These are phyloP conservation scores for Waltergamsia citrina DNA, from an alignment of 2,329 filamentous ascomycete species.

Conservation along the genomic window DNA sequence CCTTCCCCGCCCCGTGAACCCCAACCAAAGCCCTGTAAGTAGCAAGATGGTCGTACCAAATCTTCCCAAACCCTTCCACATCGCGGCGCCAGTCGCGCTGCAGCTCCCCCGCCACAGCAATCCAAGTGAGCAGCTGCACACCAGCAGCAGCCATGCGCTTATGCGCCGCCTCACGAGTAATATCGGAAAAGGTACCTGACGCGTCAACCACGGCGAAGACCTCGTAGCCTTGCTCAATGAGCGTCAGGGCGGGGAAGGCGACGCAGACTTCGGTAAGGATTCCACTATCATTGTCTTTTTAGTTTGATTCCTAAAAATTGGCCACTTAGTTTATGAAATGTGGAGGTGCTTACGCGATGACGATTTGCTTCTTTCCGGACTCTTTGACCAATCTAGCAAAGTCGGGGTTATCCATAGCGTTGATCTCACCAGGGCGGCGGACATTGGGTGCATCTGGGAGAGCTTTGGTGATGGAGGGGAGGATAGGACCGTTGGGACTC, in stretches of 20 bases:
- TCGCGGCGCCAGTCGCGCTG: slow-evolving; percentile 47
- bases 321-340: background rate
- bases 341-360: slow-evolving; percentile 30
- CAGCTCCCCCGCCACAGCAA: slow-evolving; percentile 41
- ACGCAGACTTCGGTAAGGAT: slow-evolving; percentile 19
- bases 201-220: slow-evolving; percentile 52
- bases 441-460: slow-evolving; percentile 59
- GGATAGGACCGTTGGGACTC: slow-evolving; percentile 60
- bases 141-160: slow-evolving; percentile 46
- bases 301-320: background rate
- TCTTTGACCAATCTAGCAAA: slow-evolving; percentile 58
- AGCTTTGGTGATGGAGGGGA: slow-evolving; percentile 58
- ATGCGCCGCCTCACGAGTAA: slow-evolving; percentile 43
- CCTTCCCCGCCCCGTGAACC: background rate
- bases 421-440: slow-evolving; percentile 60
- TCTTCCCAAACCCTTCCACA: background rate
- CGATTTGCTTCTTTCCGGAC: slow-evolving; percentile 58
- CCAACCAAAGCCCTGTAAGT: background rate
- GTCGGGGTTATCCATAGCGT: slow-evolving; percentile 66
- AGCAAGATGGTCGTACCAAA: background rate
- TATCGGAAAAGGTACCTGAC: slow-evolving; percentile 40
- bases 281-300: background rate
- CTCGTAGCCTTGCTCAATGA: slow-evolving; percentile 47
- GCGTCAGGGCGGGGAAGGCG: slow-evolving; percentile 48
- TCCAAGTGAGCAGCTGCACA: slow-evolving; percentile 39